phyloP scores from a whole-genome alignment of 2,329 filamentous ascomycete genomes.

The Epichloe sp. region DNA sequence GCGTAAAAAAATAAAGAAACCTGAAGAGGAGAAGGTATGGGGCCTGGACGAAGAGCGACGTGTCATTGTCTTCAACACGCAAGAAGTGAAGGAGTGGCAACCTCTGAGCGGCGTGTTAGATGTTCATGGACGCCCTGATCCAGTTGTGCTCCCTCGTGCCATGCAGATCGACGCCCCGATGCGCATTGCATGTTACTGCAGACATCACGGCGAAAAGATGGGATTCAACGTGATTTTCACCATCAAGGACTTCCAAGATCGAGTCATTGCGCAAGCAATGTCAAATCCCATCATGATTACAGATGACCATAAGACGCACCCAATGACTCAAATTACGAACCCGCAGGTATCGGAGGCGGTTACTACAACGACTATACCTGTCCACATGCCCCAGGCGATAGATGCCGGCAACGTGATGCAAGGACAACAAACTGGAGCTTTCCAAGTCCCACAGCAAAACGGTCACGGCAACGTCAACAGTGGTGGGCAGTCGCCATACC shows the following conservation, averaged over 20 bases:
- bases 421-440: constrained; percentile 24
- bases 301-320: constrained; percentile 88
- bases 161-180: constrained; percentile 78
- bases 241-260: constrained; percentile 66
- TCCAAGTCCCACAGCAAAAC: constrained; percentile 40
- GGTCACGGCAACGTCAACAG: constrained; percentile 49
- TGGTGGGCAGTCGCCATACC: constrained; percentile 26
- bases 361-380: constrained; percentile 12
- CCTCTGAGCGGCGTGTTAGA: constrained; percentile 40
- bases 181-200: constrained; percentile 94
- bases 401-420: constrained; percentile 21
- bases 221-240: constrained; percentile 93
- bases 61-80: constrained; percentile 84
- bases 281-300: constrained; percentile 91
- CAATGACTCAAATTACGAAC: constrained; percentile 15
- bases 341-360: constrained; percentile 17
- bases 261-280: constrained; percentile 70
- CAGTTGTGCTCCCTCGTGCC: constrained; percentile 40
- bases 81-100: constrained; percentile 76
- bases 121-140: constrained; percentile 28
- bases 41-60: constrained; percentile 65
- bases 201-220: constrained; percentile 85
- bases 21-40: constrained; percentile 84
- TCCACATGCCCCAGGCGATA: constrained; percentile 8
- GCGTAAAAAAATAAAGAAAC: constrained; percentile 79